phyloP scores from a whole-genome alignment of 345 rosid species.

The Moricandia moricandioides region DNA sequence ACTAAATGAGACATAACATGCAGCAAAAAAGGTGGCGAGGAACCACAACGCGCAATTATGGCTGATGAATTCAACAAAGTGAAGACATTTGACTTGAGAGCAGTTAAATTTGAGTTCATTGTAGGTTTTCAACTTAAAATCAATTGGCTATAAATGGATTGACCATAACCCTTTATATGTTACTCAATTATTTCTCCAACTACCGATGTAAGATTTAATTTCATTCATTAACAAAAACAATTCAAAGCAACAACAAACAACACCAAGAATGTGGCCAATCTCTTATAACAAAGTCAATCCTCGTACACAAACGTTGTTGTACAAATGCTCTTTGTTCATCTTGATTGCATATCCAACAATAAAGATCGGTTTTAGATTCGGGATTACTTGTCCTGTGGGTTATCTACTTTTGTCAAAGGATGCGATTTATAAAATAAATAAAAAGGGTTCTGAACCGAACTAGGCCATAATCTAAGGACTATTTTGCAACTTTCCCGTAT shows the following conservation, averaged over 20 bases:
- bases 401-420: not conserved
- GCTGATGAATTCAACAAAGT: not conserved
- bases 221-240: too few species aligned
- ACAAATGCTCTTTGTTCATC: not conserved
- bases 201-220: too few species aligned
- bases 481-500: not conserved
- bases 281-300: not conserved
- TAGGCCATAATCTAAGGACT: not conserved
- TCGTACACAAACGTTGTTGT: not conserved
- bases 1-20: too few species aligned
- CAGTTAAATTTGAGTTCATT: too few species aligned
- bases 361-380: not conserved
- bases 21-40: too few species aligned
- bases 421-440: not conserved
- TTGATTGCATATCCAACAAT: not conserved
- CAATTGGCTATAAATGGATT: too few species aligned
- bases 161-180: too few species aligned
- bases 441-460: not conserved
- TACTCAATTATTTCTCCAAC: too few species aligned
- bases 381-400: too few species aligned
- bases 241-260: too few species aligned
- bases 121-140: too few species aligned
- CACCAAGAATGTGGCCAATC: too few species aligned
- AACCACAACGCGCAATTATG: not conserved
- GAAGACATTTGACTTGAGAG: not conserved